Percentiles rank a stretch among this genome's conserved stretches.
phyloP scores from a whole-genome alignment of 176 grass and related monocot genomes.

The Oryza officinalis region DNA sequence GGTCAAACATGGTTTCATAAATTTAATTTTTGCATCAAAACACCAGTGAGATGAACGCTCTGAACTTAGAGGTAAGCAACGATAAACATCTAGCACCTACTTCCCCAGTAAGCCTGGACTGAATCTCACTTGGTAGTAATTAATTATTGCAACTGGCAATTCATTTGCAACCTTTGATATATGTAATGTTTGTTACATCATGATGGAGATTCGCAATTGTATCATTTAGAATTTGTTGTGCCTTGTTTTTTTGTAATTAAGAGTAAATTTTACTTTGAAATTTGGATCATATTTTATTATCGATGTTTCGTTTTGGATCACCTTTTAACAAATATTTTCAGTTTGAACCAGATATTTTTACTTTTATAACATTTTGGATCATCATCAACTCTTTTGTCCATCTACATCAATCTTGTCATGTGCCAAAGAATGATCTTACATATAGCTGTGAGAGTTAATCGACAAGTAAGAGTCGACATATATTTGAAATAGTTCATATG shows the following conservation, averaged over 20 bases:
- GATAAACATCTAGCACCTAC: not conserved
- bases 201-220: not conserved
- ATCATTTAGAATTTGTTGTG: not conserved
- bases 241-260: not conserved
- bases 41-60: not conserved
- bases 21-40: not conserved
- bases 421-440: no score
- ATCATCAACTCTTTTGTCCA: no score
- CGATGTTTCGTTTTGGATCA: no score
- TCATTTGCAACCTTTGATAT: not conserved
- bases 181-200: not conserved
- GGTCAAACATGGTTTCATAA: not conserved
- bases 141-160: not conserved
- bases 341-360: no score
- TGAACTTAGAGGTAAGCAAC: not conserved
- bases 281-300: no score
- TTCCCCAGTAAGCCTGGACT: not conserved
- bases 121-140: not conserved
- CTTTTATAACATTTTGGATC: no score
- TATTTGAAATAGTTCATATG: no score
- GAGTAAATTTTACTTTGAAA: no score
- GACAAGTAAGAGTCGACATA: no score
- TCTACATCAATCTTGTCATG: no score
- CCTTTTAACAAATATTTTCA: no score
- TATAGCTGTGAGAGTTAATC: no score